Evolutionary conservation across 257 asterid genomes (phyloP), one percentile per base, ranked within the genome.

Genomic region (Solanum microdontum): DNA sequence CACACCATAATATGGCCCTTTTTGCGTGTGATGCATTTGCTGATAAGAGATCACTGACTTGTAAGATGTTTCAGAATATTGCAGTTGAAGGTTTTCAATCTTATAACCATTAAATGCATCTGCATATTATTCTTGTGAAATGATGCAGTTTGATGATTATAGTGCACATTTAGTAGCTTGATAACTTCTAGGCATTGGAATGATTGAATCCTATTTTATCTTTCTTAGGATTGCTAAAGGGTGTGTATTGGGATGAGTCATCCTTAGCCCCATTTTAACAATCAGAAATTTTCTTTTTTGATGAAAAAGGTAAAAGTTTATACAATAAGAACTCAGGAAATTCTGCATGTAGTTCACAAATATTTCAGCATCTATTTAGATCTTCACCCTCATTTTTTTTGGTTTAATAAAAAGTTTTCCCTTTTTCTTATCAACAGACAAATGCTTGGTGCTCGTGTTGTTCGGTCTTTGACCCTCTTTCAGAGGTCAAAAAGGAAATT

Each of bases 401-500:
- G 84, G 37, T 24, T 48, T 82, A 73, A 43, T 73, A 60, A 73
- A 48, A 86, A 14, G n/a, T 39, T 70, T 72, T 5, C 23, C 51
- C 28, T 40, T 83, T 87, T 88, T 82, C 75, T 37, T 75, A 60
- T 91, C 87, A 89, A 91, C 98, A 95, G 99, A 86, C 84, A 48
- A 12, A 72, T 62, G 82, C 91, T 69, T 36, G 60, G 82, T 93
- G 95, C 94, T 83, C 91, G 86, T 94, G 98, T 88, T 92, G 96
- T 91, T 90, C 90, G 83, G 93, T 89, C 70, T 91, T 94, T 90
- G 89, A 80, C 72, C 89, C 89, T 86, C 91, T 88, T 69, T 90
- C 89, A 36, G 89, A 88, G 91, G 91, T 94, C 91, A 88, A 82
- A 60, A 88, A 75, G 86, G 94, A 91, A 89, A 86, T 92, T 86